Base-by-base conservation (phyloP, 2,329 filamentous ascomycete genomes). In the Alternaria incomplexa region DNA sequence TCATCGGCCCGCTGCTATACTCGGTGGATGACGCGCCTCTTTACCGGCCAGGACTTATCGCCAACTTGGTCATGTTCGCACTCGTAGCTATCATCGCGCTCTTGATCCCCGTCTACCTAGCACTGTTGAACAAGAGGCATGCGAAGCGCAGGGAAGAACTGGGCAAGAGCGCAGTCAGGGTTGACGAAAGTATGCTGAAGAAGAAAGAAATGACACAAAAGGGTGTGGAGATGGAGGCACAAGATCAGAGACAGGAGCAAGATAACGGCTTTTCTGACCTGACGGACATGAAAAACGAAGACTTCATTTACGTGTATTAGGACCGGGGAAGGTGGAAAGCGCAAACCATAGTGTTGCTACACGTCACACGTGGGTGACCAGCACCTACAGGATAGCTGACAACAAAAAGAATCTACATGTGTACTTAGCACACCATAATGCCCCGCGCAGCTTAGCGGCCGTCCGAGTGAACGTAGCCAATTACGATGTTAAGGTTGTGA, bases 1-100 rank as follows among this genome's bases (percentile, higher is more conserved):
- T 79, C 0, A 78, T 79, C 23, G 78, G 78, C 0, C 79, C 78
- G 1, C 74, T 77, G 10, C 71, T 80, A 3, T 81, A 77, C 62
- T 77, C 74, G 11, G 65, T 75, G 3, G 65, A 74, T 1, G 73
- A 81, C 8, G 79, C 77, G 10, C 78, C 78, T 1, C 58, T 73
- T 3, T 80, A 80, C 51, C 73, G 76, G 6, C 71, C 73, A 0
- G 78, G 79, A 3, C 61, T 80, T 6, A 79, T 79, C 50, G 64
- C 73, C 1, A 78, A 75, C 40, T 61, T 79, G 1, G 68, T 73
- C n/a, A 73, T 80, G 71, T 80, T 80, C 53, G 62, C 76, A 5
- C 56, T 77, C 1, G 74, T 78, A 2, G 75, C 60, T 0, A 52
- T 73, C 1, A 65, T 79, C 26, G 60, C 75, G 8, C 55, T 77